A percentile compares a stretch with the other conserved stretches of the same genome.
These are phyloP conservation scores for Podila epicladia DNA, from an alignment of 192 early-diverging fungal species.

Conservation along the genomic window DNA sequence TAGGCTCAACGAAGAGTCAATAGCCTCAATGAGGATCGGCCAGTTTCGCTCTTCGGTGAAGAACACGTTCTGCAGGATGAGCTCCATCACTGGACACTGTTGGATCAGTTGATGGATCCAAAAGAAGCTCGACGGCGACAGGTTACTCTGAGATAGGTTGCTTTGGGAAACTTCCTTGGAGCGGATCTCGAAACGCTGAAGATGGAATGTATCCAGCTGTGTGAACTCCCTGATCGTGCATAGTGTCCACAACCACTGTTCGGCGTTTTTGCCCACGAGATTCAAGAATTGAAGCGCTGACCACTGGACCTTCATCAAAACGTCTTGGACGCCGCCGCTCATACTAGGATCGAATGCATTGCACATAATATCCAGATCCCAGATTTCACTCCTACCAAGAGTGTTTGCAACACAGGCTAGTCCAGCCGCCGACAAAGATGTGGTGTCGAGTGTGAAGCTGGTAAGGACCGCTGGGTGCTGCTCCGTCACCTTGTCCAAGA, in stretches of 20 bases:
- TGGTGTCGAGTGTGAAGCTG: background rate
- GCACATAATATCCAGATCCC: background rate
- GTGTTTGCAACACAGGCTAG: background rate
- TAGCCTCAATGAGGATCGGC: background rate
- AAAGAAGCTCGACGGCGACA: background rate
- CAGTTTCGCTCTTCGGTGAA: background rate
- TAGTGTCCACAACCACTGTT: background rate
- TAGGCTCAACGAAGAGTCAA: background rate
- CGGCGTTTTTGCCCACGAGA: background rate
- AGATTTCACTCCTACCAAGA: background rate
- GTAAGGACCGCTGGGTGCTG: background rate
- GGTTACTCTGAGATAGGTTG: background rate
- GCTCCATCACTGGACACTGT: background rate
- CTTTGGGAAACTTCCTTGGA: background rate
- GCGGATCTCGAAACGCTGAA: background rate
- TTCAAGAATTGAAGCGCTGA: background rate
- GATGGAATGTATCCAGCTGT: background rate
- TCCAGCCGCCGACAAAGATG: background rate
- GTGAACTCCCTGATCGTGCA: background rate
- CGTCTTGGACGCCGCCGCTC: background rate
- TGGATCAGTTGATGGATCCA: background rate
- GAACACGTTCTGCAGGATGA: background rate
- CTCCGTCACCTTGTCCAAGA: background rate
- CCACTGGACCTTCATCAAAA: background rate
- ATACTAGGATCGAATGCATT: background rate